Evolutionary conservation across 148 eudicot species (phyloP).

Genomic region (Salicornia ramosissima): DNA sequence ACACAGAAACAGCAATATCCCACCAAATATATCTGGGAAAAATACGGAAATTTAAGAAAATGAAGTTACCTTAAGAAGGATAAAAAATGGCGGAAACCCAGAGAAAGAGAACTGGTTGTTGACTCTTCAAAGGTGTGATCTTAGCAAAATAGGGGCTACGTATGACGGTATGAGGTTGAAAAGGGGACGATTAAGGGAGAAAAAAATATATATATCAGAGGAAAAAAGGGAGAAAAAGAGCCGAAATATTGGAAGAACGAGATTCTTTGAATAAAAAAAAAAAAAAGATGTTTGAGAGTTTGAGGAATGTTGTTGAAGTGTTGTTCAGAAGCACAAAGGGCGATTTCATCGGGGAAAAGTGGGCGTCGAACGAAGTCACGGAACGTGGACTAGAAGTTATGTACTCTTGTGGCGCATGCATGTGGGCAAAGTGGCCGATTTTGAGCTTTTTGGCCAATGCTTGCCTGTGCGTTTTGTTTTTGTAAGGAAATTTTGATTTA

Average conservation of each 20-base stretch:
- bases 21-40: background rate
- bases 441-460: too few species aligned
- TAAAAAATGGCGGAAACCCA: background rate
- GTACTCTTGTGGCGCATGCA: too few species aligned
- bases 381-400: background rate
- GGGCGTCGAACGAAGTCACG: background rate
- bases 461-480: too few species aligned
- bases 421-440: too few species aligned
- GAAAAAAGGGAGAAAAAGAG: background rate
- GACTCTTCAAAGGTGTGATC: background rate
- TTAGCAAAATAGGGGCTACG: background rate
- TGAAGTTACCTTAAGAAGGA: background rate
- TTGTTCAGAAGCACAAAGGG: background rate
- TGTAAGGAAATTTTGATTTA: too few species aligned
- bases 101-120: background rate
- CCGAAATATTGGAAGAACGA: background rate
- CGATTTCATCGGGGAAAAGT: background rate
- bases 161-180: background rate
- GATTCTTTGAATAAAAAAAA: background rate
- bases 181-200: background rate
- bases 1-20: background rate
- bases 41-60: background rate
- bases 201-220: background rate
- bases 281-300: background rate
- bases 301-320: constrained; percentile 10